Percentiles rank a stretch among this genome's conserved stretches.
Conservation (phyloP, 2,329 filamentous ascomycete genomes). For the Penicillium hesseltinei region DNA sequence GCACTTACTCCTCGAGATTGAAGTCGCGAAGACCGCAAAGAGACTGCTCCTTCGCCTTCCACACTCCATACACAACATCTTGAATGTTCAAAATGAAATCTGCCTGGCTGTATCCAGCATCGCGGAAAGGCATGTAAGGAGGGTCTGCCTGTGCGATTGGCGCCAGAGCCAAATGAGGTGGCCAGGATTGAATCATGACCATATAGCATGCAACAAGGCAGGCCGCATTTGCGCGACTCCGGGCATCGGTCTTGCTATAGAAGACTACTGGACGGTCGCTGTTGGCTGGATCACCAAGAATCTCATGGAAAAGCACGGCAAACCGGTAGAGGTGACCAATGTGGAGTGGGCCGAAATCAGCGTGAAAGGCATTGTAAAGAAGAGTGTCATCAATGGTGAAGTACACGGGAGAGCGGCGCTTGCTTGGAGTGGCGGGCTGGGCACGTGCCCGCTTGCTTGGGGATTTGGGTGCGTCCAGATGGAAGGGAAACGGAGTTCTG, state of each 20-base stretch:
- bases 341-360: slow-evolving; percentile 95
- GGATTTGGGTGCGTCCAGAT: slow-evolving; percentile 58
- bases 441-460: slow-evolving; percentile 71
- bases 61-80: slow-evolving; percentile 96
- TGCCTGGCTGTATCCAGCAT: slow-evolving; percentile 96
- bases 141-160: slow-evolving; percentile 96
- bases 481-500: slow-evolving; percentile 83
- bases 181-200: slow-evolving; percentile 97
- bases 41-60: slow-evolving; percentile 96
- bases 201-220: slow-evolving; percentile 97
- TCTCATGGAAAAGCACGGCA: slow-evolving; percentile 91
- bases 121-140: slow-evolving; percentile 96
- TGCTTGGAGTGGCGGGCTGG: slow-evolving; percentile 57
- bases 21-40: slow-evolving; percentile 91
- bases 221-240: slow-evolving; percentile 85
- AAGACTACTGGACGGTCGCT: slow-evolving; percentile 89
- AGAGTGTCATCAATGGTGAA: slow-evolving; percentile 92
- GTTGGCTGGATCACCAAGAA: slow-evolving; percentile 86
- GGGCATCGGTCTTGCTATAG: slow-evolving; percentile 88
- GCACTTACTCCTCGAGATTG: slow-evolving; percentile 76
- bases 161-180: slow-evolving; percentile 88
- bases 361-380: slow-evolving; percentile 97
- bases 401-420: slow-evolving; percentile 71
- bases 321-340: slow-evolving; percentile 97
- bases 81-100: slow-evolving; percentile 95